Conservation (phyloP, 495 filamentous ascomycete genomes). For the Penicillium simplicissimum region DNA sequence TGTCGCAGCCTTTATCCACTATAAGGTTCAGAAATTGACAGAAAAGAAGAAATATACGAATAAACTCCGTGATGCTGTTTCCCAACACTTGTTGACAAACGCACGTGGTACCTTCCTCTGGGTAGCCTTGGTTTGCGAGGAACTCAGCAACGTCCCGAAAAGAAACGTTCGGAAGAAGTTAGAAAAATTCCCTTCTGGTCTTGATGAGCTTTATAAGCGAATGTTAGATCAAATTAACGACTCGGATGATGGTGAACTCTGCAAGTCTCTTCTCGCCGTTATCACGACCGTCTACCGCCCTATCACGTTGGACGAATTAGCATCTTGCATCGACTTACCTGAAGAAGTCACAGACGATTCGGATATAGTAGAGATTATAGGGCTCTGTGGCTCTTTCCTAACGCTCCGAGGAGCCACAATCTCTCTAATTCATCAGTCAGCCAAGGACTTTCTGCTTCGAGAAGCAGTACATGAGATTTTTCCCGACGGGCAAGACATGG, state of each 20-base stretch:
- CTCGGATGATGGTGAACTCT: conserved; percentile 7
- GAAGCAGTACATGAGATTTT: conserved; percentile 16
- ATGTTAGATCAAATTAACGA: conserved; percentile 18
- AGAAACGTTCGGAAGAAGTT: conserved; percentile 3
- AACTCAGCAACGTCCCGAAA: conserved; percentile 8
- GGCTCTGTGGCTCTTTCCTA: conserved; percentile 23
- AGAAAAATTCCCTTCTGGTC: conserved; percentile 12
- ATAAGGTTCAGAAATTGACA: too few relatives aligned
- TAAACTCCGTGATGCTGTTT: too few relatives aligned
- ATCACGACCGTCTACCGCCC: conserved; percentile 26
- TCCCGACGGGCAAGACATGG: conserved; percentile 14
- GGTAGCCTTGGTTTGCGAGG: conserved; percentile 33
- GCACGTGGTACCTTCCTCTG: conserved; percentile 37
- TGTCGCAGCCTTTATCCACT: too few relatives aligned
- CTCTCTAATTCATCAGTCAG: conserved; percentile 45
- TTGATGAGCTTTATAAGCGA: conserved; percentile 16
- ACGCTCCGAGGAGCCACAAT: conserved; percentile 30
- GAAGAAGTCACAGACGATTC: not conserved
- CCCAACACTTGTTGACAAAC: conserved; percentile 10
- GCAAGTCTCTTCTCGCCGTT: conserved; percentile 20
- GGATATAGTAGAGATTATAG: conserved; percentile 14
- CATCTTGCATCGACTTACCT: conserved; percentile 19
- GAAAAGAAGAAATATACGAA: too few relatives aligned
- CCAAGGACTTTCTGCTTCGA: conserved; percentile 38
- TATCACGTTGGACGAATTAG: conserved; percentile 28